Percentiles rank a stretch among this genome's conserved stretches.
phyloP scores from a whole-genome alignment of 306 rosid genomes.

The Gynostemma pentaphyllum region DNA sequence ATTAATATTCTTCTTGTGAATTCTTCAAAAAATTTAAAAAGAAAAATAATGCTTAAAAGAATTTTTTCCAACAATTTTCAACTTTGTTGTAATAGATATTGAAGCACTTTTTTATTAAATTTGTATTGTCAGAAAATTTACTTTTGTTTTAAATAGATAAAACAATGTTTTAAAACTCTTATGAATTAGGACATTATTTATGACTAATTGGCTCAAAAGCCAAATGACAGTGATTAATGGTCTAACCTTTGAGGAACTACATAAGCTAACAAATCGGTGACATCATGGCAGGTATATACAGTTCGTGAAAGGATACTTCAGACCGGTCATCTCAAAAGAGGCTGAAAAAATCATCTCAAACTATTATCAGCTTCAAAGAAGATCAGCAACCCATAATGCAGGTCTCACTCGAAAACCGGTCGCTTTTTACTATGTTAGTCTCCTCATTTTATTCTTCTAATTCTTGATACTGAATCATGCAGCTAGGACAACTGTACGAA shows the following conservation, averaged over 20 bases:
- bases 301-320: slow-evolving; percentile 60
- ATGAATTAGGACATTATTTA: not conserved
- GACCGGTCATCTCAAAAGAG: slow-evolving; percentile 71
- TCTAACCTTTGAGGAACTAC: not conserved
- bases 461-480: slow-evolving; percentile 24
- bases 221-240: not conserved
- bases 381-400: slow-evolving; percentile 80
- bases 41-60: no score
- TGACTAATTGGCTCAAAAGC: not conserved
- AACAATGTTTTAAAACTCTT: not conserved
- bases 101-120: not conserved
- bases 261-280: not conserved
- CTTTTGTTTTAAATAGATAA: not conserved
- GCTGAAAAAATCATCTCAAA: slow-evolving; percentile 79
- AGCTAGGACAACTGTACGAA: slow-evolving; percentile 95
- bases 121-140: not conserved
- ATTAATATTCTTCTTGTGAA: no score
- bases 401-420: slow-evolving; percentile 31
- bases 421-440: not conserved
- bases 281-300: slow-evolving; percentile 61
- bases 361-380: slow-evolving; percentile 95
- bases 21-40: no score
- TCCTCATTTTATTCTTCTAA: slow-evolving; percentile 13
- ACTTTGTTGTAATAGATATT: not conserved
- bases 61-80: not conserved